These are phyloP conservation scores for Kalmusia sp. DNA, from an alignment of 2,329 filamentous ascomycete species.

Conservation along the genomic window DNA sequence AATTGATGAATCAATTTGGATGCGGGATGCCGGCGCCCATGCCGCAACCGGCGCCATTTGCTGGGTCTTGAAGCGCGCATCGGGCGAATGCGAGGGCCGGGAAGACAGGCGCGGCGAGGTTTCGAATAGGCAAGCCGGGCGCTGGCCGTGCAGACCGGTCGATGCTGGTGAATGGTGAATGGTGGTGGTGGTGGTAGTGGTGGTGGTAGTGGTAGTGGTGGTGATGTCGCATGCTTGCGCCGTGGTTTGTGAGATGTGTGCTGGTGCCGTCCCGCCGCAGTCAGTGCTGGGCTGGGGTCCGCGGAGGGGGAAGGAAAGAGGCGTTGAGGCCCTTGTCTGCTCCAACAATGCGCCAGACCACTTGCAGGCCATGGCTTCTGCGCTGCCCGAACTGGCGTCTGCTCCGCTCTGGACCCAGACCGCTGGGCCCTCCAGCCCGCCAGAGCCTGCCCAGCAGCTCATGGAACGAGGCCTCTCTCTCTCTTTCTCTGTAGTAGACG, in stretches of 20 bases:
- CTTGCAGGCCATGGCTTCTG: not conserved
- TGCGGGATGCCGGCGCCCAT: slow-evolving; percentile 9
- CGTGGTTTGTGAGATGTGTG: no score
- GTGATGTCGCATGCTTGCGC: not conserved
- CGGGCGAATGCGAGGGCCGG: not conserved
- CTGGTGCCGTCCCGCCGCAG: no score
- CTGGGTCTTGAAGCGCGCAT: slow-evolving; percentile 2
- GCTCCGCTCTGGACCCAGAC: not conserved
- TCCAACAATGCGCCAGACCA: not conserved
- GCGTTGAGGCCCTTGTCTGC: not conserved
- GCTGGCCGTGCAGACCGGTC: no score
- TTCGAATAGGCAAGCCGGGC: not conserved
- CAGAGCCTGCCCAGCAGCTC: not conserved
- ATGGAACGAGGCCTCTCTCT: no score
- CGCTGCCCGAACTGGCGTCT: not conserved
- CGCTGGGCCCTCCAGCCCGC: not conserved
- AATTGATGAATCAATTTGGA: slow-evolving; percentile 14
- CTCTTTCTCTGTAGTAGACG: no score
- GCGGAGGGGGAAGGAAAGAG: no score
- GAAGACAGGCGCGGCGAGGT: not conserved
- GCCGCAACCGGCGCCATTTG: slow-evolving; percentile 7
- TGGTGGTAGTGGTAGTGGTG: no score
- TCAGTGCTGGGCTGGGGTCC: no score
- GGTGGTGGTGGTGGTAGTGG: no score
- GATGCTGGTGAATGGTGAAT: no score